Conservation (phyloP, 1,139 yeast species). For the Debaryomycetaceae sp. region DNA sequence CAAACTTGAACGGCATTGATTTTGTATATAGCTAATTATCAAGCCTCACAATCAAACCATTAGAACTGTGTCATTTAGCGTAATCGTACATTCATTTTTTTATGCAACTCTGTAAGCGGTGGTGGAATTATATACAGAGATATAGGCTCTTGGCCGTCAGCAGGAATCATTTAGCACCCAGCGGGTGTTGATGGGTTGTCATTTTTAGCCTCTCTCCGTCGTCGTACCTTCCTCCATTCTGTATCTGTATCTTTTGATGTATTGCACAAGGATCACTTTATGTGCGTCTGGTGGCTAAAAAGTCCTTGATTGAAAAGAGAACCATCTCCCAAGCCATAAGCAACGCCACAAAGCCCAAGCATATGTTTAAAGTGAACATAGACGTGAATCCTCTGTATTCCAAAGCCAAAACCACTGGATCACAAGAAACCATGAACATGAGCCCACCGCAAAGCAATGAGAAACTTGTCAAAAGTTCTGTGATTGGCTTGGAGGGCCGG, state of each 20-base stretch:
- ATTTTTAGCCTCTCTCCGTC: too few relatives aligned
- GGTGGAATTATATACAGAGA: slow-evolving; percentile 1
- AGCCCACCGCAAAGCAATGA: slow-evolving; percentile 83
- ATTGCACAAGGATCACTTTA: slow-evolving; percentile 4
- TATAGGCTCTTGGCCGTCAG: too few relatives aligned
- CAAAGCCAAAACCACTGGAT: slow-evolving; percentile 75
- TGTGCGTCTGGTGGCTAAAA: slow-evolving; percentile 31
- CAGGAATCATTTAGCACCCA: too few relatives aligned
- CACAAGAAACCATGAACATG: slow-evolving; percentile 88
- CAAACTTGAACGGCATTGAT: too few relatives aligned
- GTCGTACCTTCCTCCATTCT: too few relatives aligned
- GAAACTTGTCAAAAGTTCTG: slow-evolving; percentile 77
- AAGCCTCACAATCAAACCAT: too few relatives aligned
- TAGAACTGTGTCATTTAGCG: too few relatives aligned
- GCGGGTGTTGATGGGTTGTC: too few relatives aligned
- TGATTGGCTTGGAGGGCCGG: slow-evolving; percentile 60
- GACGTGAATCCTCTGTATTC: slow-evolving; percentile 82
- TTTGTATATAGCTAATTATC: too few relatives aligned
- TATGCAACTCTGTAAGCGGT: neutral
- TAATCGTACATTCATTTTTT: neutral
- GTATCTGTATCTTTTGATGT: too few relatives aligned
- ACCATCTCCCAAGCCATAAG: slow-evolving; percentile 90
- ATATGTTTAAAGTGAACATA: slow-evolving; percentile 86
- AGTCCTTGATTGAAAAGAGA: slow-evolving; percentile 60
- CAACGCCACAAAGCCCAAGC: slow-evolving; percentile 72